Evolutionary conservation across 495 filamentous ascomycete genomes (phyloP), one percentile per base, ranked within the genome.

Genomic region (Penicillium arizonense): DNA sequence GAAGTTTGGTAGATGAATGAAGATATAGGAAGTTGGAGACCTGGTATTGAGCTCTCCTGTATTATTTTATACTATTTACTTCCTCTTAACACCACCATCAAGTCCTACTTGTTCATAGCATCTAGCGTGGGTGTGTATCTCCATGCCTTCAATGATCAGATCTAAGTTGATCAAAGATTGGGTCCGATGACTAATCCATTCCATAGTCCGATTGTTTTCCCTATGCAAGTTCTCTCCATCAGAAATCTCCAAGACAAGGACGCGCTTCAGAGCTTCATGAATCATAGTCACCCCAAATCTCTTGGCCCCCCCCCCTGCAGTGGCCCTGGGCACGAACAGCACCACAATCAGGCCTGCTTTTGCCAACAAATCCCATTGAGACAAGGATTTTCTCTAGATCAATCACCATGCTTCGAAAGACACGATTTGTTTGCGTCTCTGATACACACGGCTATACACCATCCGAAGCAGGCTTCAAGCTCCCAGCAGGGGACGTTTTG

Each of bases 391-490:
- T 26, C 13, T 34, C 13, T 23, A 44, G 26, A 39, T 23, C 28
- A 30, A 47, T 34, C 33, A 48, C 18, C 34, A 70, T 70, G 66
- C 50, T 44, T 33, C 77, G 70, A 16, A 85, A 74, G 52, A 79
- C 78, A 36, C 75, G 82, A 26, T 75, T 85, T 34, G 78, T 84
- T 44, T 84, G 80, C 67, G 70, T 85, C 46, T 85, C 82, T 4
- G 82, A 85, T 55, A 86, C 82, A 3, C 82, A 86, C 59, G 80
- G 76, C 55, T 73, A 81, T 44, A 73, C 72, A 5, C 81, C 82
- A 4, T 64, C 67, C 4, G 69, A 77, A 47, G 76, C 73, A 43
- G 76, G 70, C 14, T 79, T 79, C 58, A 80, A 75, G 54, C 67
- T 84, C 21, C 82, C 82, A 10, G 64, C 76, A 39, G 82, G 82